Evolutionary conservation across 1,284 basidiomycete species (phyloP).

Genomic region (Ceratobasidium sp.): DNA sequence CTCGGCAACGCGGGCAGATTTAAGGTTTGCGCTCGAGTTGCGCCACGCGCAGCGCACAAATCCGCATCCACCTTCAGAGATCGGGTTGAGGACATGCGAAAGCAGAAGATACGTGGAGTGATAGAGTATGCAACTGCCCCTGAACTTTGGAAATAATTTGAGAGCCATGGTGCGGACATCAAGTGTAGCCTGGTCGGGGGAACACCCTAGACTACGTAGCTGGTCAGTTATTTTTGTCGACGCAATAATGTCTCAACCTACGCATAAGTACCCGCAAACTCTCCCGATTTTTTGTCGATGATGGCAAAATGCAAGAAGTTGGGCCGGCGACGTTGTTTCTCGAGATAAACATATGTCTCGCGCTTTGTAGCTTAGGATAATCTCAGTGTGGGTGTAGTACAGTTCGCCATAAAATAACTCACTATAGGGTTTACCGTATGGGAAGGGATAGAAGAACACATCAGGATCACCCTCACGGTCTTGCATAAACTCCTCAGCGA

Average conservation of each 20-base stretch:
- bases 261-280: slow-evolving; percentile 13
- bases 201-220: background rate
- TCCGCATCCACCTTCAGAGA: slow-evolving; percentile 19
- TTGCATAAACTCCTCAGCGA: slow-evolving; percentile 26
- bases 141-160: background rate
- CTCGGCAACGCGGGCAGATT: slow-evolving; percentile 8
- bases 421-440: slow-evolving; percentile 16
- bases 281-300: background rate
- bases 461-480: background rate
- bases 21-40: background rate
- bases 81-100: slow-evolving; percentile 18
- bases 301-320: slow-evolving; percentile 20
- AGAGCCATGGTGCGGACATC: slow-evolving; percentile 13
- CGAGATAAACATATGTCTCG: slow-evolving; percentile 19
- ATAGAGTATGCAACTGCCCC: background rate
- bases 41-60: slow-evolving; percentile 18
- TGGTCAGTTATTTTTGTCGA: no score
- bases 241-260: background rate
- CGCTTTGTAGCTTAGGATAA: slow-evolving; percentile 13
- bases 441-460: slow-evolving; percentile 20
- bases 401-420: background rate
- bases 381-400: background rate
- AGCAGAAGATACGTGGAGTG: slow-evolving; percentile 10
- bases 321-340: slow-evolving; percentile 16
- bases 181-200: slow-evolving; percentile 25